Conservation (phyloP, 2,329 filamentous ascomycete species). For the Calonectria henricotiae region DNA sequence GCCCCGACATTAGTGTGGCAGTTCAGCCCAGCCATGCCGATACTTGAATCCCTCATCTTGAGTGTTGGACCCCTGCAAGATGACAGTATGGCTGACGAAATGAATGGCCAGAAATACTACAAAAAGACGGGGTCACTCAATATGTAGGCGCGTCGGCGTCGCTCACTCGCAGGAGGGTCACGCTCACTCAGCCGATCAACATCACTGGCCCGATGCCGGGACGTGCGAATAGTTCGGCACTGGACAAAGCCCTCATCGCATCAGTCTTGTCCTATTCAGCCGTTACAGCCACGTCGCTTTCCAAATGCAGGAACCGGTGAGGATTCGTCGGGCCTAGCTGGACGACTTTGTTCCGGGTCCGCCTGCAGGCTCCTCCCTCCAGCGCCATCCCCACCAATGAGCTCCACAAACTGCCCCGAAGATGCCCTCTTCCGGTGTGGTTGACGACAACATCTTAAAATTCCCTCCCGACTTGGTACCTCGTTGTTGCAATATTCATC, state of each 20-base stretch:
- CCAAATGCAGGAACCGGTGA: conserved; percentile 57
- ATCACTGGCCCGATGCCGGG: conserved; percentile 29
- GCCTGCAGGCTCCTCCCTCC: conserved; percentile 42
- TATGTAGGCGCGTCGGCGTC: conserved; percentile 8
- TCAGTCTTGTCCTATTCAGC: conserved; percentile 36
- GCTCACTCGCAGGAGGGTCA: conserved; percentile 36
- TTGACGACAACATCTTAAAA: conserved; percentile 21
- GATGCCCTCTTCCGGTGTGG: conserved; percentile 22
- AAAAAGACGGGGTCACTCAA: conserved; percentile 21
- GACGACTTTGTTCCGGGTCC: conserved; percentile 46
- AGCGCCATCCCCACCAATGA: conserved; percentile 48
- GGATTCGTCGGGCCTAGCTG: conserved; percentile 46
- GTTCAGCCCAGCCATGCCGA: conserved; percentile 28
- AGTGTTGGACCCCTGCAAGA: conserved; percentile 18
- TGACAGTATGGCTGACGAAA: conserved; percentile 17
- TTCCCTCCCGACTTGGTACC: conserved; percentile 6
- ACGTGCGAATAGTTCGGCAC: conserved; percentile 12
- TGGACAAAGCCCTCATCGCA: conserved; percentile 15
- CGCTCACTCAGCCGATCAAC: conserved; percentile 21
- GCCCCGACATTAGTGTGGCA: conserved; percentile 38
- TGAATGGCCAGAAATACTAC: conserved; percentile 23
- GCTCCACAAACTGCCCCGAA: conserved; percentile 21
- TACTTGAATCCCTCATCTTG: conserved; percentile 21
- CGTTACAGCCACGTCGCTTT: conserved; percentile 51
- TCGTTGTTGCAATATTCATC: conserved; percentile 39